phyloP scores from a whole-genome alignment of 768 basidiomycete species.

The Rhodotorula paludigena region DNA sequence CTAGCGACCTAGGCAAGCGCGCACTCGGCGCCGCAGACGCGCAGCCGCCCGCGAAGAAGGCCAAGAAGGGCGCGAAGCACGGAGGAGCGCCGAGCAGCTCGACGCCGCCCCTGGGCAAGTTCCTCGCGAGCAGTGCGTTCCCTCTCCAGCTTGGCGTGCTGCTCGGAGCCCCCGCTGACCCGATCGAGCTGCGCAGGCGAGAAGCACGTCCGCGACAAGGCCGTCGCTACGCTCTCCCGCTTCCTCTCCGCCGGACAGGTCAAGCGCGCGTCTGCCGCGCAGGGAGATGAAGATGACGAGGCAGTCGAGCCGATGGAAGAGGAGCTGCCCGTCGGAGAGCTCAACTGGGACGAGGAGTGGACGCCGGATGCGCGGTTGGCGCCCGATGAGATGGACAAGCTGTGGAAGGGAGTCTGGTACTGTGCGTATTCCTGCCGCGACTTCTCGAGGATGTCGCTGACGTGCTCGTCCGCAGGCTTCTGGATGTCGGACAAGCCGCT shows the following conservation, averaged over 20 bases:
- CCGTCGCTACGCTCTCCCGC: conserved; percentile 67
- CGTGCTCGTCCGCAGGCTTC: conserved; percentile 61
- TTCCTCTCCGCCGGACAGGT: conserved; percentile 61
- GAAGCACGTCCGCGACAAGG: conserved; percentile 86
- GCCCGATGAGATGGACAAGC: conserved; percentile 73
- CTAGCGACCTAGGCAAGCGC: not conserved
- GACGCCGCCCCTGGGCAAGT: conserved; percentile 73
- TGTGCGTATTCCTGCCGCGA: conserved; percentile 55
- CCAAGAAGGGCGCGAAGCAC: not conserved
- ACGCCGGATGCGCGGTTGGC: conserved; percentile 56
- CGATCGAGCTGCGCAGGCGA: conserved; percentile 50
- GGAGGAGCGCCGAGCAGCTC: not conserved
- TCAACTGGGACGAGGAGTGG: conserved; percentile 48
- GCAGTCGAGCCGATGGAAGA: conserved; percentile 12
- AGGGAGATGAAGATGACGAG: not conserved
- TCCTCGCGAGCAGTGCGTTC: conserved; percentile 69
- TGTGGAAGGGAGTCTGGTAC: conserved; percentile 98
- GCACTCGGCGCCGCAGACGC: not conserved
- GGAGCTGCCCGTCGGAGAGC: conserved; percentile 30
- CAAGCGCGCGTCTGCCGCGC: not conserved
- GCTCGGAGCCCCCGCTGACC: not conserved
- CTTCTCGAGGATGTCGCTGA: not conserved
- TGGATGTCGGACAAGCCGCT: conserved; percentile 99
- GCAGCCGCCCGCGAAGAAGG: not conserved
- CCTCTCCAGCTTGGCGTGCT: not conserved